Evolutionary conservation across 1,284 basidiomycete species (phyloP), one percentile per base, ranked within the genome.

Genomic region (Thecaphora thlaspeos): DNA sequence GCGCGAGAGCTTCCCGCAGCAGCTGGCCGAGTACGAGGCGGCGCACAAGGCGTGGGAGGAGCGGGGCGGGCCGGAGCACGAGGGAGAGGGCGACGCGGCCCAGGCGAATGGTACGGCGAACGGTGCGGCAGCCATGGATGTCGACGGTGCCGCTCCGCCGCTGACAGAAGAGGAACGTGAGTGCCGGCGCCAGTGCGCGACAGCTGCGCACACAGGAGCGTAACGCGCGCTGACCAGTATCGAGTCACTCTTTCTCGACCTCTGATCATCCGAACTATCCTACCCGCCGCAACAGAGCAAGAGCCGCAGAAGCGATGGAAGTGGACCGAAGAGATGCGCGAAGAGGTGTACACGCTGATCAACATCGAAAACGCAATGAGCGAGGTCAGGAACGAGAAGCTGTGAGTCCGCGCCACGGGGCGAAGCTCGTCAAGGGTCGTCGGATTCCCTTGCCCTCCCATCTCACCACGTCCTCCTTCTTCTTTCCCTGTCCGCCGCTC

Each of bases 311-410:
- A 70, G 58, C 63, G 68, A 14, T 77, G 72, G 70, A 53, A 49
- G 22, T 77, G 73, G 72, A 52, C 44, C 17, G 75, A 77, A 46
- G 71, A 68, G 45, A 70, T 73, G 68, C 65, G 73, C 21, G 73
- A 75, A 32, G 55, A 70, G 48, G 53, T 77, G 26, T 73, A 70
- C 30, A 56, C 66, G 17, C 58, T 72, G 41, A 66, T 77, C 43
- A 70, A 67, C 3, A 66, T 76, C 46, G 73, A 73, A 36, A 73
- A 75, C 50, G 73, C 70, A 22, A 71, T 75, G 62, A 71, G 65
- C 43, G 73, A 77, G 50, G 52, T 77, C 11, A 46, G 53, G 9
- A 73, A 70, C 48, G 75, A 77, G 43, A 77, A 77, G 55, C 42
- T 62, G 48, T 64, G 41, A 50, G 61, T 47, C n/a, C n/a, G n/a